phyloP scores from a whole-genome alignment of 1,139 yeast genomes.

The Nakaseomyces bracarensis region DNA sequence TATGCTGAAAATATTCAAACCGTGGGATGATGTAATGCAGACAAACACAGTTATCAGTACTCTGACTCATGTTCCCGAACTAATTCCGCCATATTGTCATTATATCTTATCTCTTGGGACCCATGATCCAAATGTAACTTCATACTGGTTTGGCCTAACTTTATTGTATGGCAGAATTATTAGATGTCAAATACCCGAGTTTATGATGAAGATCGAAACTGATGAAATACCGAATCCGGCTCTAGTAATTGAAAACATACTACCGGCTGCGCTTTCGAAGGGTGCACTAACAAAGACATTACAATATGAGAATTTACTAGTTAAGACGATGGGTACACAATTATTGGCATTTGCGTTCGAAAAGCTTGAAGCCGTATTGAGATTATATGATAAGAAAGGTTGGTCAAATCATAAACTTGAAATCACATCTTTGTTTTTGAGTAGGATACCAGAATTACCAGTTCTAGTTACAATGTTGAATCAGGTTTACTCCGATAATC shows the following conservation, averaged over 20 bases:
- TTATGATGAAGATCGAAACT: constrained; percentile 25
- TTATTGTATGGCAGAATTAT: constrained; percentile 53
- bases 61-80: constrained; percentile 52
- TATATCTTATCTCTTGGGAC: constrained; percentile 50
- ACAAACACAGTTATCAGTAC: constrained; percentile 47
- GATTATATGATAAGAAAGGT: constrained; percentile 35
- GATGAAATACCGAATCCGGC: constrained; percentile 27
- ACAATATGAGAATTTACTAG: constrained; percentile 44
- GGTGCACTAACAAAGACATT: constrained; percentile 52
- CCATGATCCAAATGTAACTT: constrained; percentile 64
- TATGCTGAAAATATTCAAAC: constrained; percentile 57
- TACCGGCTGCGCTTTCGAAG: constrained; percentile 62
- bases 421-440: constrained; percentile 34
- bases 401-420: constrained; percentile 37
- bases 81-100: constrained; percentile 63
- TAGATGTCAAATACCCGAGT: constrained; percentile 44
- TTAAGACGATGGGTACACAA: constrained; percentile 60
- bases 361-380: constrained; percentile 40
- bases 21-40: constrained; percentile 70
- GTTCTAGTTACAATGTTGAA: constrained; percentile 35
- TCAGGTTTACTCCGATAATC: constrained; percentile 31
- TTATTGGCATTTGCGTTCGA: constrained; percentile 46
- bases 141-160: constrained; percentile 77
- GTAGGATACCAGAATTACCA: constrained; percentile 44
- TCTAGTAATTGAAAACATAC: constrained; percentile 45